Evolutionary conservation across 148 eudicot species (phyloP).

Genomic region (Vaccinium vitisidaea): DNA sequence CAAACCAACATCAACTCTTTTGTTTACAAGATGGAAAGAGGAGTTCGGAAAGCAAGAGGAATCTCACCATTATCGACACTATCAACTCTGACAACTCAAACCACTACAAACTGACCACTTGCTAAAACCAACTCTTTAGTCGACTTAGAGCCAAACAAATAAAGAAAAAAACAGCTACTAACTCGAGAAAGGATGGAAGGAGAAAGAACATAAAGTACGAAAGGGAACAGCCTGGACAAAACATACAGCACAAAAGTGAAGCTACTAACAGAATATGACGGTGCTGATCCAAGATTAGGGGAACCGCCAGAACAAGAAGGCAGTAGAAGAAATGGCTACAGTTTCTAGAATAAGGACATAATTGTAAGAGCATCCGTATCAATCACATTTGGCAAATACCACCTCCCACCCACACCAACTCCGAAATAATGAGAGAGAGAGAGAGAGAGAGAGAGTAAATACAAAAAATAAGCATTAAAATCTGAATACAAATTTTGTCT

Average conservation of each 20-base stretch:
- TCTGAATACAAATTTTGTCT: background rate
- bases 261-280: background rate
- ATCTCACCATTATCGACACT: background rate
- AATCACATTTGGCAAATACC: background rate
- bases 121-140: background rate
- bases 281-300: background rate
- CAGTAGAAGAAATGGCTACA: background rate
- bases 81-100: background rate
- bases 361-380: background rate
- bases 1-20: slow-evolving; percentile 6
- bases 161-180: background rate
- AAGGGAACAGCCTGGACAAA: background rate
- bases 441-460: background rate
- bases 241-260: background rate
- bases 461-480: background rate
- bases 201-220: background rate
- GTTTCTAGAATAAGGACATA: background rate
- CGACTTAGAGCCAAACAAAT: background rate
- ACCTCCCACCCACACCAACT: too few relatives aligned
- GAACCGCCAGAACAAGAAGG: background rate
- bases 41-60: background rate
- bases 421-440: background rate
- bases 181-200: background rate
- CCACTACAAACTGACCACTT: background rate
- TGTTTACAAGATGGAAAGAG: slow-evolving; percentile 8